Conservation (phyloP, 495 filamentous ascomycete genomes). For the Bathelium albidoporum region DNA sequence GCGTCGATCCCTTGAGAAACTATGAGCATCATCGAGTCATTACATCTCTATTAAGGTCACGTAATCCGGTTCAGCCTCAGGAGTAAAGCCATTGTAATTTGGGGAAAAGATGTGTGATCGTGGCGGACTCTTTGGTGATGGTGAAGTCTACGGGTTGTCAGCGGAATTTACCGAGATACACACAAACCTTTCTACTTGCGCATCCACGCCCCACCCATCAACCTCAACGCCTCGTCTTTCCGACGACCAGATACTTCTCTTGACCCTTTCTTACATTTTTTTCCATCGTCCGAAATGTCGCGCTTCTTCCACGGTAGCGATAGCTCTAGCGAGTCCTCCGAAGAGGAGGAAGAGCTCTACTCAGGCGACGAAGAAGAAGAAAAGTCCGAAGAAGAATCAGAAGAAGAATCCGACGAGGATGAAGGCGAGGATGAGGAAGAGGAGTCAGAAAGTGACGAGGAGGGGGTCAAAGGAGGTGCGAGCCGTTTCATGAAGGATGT, state of each 20-base stretch:
- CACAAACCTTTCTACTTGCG: background rate
- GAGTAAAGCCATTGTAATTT: too few species aligned
- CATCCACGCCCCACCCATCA: background rate
- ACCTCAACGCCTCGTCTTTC: background rate
- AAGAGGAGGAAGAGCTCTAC: slow-evolving; percentile 87
- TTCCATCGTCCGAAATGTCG: slow-evolving; percentile 54
- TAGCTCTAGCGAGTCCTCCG: slow-evolving; percentile 77
- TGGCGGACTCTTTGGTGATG: too few species aligned
- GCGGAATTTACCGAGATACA: background rate
- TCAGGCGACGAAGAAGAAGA: slow-evolving; percentile 60
- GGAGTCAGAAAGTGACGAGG: slow-evolving; percentile 45
- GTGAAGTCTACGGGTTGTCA: background rate
- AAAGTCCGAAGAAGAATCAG: slow-evolving; percentile 49
- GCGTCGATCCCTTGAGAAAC: too few species aligned
- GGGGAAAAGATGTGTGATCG: too few species aligned
- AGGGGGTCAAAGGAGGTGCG: slow-evolving; percentile 57
- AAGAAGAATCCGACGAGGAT: slow-evolving; percentile 27
- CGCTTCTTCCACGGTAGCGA: slow-evolving; percentile 92
- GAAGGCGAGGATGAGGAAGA: slow-evolving; percentile 25
- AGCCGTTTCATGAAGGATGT: slow-evolving; percentile 71
- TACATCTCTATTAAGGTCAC: too few species aligned
- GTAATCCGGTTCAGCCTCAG: too few species aligned
- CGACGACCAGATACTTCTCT: background rate
- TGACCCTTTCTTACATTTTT: background rate
- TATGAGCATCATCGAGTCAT: too few species aligned